Evolutionary conservation across 768 basidiomycete species (phyloP), one percentile per base, ranked within the genome.

Genomic region (Fomitopsis pulvina): DNA sequence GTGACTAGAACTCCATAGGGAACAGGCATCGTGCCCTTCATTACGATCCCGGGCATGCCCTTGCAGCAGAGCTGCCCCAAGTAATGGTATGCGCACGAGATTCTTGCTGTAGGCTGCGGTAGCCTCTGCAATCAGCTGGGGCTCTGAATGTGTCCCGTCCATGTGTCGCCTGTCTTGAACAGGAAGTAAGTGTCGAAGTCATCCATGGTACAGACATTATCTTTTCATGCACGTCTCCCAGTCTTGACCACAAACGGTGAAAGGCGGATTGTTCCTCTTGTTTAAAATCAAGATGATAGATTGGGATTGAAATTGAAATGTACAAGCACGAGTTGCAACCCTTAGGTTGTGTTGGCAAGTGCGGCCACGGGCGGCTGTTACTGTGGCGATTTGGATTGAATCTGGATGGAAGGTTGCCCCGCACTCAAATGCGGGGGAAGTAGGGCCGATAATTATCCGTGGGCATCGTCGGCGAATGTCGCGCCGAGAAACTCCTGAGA

Each of bases 1-100:
- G 62, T 57, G 37, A 63, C 56, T 12, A 50, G 60, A 38, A 63
- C 52, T 41, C 57, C 55, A 52, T 62, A 63, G 45, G 63, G 63
- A 6, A 49, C 56, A 26, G 59, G 63, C n/a, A 48, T 38, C 20
- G 53, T 63, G 21, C 60, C 60, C 10, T 25, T 26, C 57, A 63
- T 47, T 20, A 50, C 48, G 38, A 63, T 61, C n/a, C 62, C 54
- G 1, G 62, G 52, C 18, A 63, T 58, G 14, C 50, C 28, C 38
- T 43, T 46, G 29, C 30, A 59, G 45, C 7, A 34, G 22, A 28
- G 34, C n/a, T 24, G 37, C 26, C 11, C 53, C 50, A n/a, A 45
- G n/a, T 9, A 21, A 8, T 4, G 20, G 16, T 24, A 18, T n/a
- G 27, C 50, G 43, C 5, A 4, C 51, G 12, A 9, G 18, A 14